phyloP scores from a whole-genome alignment of 495 filamentous ascomycete species.

The Penicillium arizonense region DNA sequence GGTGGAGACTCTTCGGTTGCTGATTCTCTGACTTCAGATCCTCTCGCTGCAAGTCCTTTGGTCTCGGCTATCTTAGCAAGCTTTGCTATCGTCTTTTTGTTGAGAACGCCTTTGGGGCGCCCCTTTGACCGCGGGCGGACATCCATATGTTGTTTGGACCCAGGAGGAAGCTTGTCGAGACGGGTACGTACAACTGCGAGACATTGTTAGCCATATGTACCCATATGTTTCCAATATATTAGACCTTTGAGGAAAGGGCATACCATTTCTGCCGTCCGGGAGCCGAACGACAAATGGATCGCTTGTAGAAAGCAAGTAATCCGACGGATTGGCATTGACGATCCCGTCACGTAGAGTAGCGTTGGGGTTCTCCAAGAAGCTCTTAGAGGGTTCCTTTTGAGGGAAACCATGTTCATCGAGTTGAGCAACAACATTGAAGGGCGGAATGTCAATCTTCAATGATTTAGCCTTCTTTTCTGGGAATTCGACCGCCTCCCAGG shows the following conservation, averaged over 20 bases:
- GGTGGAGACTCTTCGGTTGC: background rate
- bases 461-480: constrained; percentile 36
- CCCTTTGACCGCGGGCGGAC: background rate
- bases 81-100: background rate
- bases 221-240: background rate
- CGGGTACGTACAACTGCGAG: constrained; percentile 2
- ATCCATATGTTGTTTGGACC: background rate
- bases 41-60: background rate
- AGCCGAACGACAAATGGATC: constrained; percentile 29
- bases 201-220: background rate
- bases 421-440: constrained; percentile 34
- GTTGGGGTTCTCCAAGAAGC: constrained; percentile 41
- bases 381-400: constrained; percentile 19
- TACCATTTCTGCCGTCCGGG: constrained; percentile 34
- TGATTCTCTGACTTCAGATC: background rate
- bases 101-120: constrained; percentile 1
- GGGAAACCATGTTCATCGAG: constrained; percentile 57
- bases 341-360: constrained; percentile 48
- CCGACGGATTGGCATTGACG: constrained; percentile 22
- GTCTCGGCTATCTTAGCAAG: background rate
- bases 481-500: constrained; percentile 59
- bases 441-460: constrained; percentile 25
- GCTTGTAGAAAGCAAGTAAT: constrained; percentile 31
- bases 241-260: background rate
- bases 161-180: constrained; percentile 5